Conservation (phyloP, 257 asterid species). For the Solanum habrochaites region DNA sequence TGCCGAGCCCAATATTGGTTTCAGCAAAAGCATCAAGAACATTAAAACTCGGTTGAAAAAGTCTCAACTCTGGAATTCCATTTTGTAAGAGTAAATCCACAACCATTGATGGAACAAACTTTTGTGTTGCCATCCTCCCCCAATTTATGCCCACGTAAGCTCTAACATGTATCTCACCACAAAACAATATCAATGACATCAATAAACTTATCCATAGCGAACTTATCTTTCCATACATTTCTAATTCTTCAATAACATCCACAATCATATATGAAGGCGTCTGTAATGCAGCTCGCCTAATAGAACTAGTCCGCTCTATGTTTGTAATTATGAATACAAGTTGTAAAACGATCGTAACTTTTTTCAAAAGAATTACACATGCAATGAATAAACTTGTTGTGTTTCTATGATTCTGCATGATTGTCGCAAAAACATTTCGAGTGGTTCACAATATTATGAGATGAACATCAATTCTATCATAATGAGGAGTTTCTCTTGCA, state of each 20-base stretch:
- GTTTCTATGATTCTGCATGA: background rate
- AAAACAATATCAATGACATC: background rate
- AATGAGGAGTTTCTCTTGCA: background rate
- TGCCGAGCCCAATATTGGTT: background rate
- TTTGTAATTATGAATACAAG: background rate
- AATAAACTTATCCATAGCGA: background rate
- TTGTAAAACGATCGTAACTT: too few relatives aligned
- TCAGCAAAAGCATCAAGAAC: background rate
- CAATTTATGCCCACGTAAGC: background rate
- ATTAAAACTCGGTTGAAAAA: background rate
- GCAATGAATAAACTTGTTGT: background rate
- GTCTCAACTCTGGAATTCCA: background rate
- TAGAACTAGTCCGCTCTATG: background rate
- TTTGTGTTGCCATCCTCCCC: background rate
- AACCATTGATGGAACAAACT: background rate
- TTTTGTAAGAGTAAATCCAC: background rate
- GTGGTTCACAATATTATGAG: background rate
- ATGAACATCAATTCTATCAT: too few relatives aligned
- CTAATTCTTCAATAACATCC: too few relatives aligned
- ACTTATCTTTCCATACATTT: background rate
- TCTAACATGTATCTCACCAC: background rate
- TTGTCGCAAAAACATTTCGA: background rate
- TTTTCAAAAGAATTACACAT: background rate
- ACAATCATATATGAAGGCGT: background rate
- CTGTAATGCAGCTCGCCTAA: background rate